Base-by-base conservation (phyloP, 306 rosid genomes). In the Acacia acuminata region DNA sequence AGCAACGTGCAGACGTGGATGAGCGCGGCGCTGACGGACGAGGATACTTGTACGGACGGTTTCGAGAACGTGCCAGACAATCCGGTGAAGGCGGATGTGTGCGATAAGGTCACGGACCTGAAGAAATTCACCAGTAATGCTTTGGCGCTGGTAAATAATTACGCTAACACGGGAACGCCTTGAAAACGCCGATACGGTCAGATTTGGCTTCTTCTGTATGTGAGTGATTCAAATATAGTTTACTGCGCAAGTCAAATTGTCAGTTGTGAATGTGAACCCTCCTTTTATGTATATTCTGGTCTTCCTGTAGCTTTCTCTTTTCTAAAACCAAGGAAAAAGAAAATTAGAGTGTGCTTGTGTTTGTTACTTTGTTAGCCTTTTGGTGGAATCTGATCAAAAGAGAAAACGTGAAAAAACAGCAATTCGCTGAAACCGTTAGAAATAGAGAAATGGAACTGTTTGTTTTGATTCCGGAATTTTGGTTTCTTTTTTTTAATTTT, bases 1-100 rank as follows among this genome's bases (percentile, higher is more conserved):
- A 91, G 98, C 72, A 94, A 96, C 87, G 99, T 96, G 8, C 99
- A 96, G 91, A 96, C 99, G 91, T 96, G 99, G 99, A 94, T 96
- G 99, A 96, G 99, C 84, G 99, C 99, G 0, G 98, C 99, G 10
- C 83, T 96, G 8, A 96, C 99, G 13, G 97, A 96, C 63, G 92
- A 96, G 83, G 99, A 96, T 45, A 96, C 99, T 0, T 96, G 99
- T 76, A 94, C 99, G 82, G 98, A 96, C 72, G 99, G 98, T 0
- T 94, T 96, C 76, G 84, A 88, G 55, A 97, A 90, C 40, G 98
- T 91, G 43, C 24, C 69, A 6, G 90, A 96, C 2, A 82, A 91
- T 22, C 79, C 92, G 27, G 65, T 94, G 82, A 96, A 96, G 84
- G 3, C 71, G 69, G 93, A 86, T 15, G 89, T 96, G 34, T 84